phyloP scores from a whole-genome alignment of 345 rosid genomes.

The Euphorbia peplus region DNA sequence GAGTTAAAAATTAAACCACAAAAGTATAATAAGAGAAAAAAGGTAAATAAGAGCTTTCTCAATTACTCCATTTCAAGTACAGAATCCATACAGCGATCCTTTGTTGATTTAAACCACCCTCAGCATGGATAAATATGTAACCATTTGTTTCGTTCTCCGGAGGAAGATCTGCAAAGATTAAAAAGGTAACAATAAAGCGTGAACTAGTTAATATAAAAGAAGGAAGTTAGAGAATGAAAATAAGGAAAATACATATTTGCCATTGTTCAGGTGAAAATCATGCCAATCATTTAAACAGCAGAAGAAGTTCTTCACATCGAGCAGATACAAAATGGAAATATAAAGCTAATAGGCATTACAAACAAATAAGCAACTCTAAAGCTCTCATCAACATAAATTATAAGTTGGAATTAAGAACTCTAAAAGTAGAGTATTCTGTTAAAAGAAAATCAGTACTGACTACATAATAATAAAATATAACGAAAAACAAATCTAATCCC shows the following conservation, averaged over 20 bases:
- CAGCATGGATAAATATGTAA: conserved; percentile 95
- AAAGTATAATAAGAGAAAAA: not conserved
- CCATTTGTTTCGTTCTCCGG: conserved; percentile 93
- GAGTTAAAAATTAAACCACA: not conserved
- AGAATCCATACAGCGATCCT: conserved; percentile 81
- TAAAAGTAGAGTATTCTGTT: not conserved
- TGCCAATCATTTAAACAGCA: not conserved
- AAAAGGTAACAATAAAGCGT: conserved; percentile 9
- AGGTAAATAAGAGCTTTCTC: conserved; percentile 4
- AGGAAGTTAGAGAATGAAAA: not conserved
- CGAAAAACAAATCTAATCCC: not conserved
- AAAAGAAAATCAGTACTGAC: not conserved
- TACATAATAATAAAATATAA: not conserved
- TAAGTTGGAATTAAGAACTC: not conserved
- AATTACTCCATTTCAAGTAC: conserved; percentile 16
- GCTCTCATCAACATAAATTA: not conserved
- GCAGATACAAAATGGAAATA: not conserved
- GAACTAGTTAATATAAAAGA: not conserved
- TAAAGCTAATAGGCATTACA: conserved; percentile 2
- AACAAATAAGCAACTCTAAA: not conserved
- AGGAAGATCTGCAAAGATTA: conserved; percentile 66
- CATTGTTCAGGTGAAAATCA: not conserved
- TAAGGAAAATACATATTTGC: not conserved
- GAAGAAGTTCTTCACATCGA: not conserved
- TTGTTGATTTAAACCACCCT: conserved; percentile 99